Evolutionary conservation across 139 green algal species (phyloP).

Genomic region (Tetraselmis striata): DNA sequence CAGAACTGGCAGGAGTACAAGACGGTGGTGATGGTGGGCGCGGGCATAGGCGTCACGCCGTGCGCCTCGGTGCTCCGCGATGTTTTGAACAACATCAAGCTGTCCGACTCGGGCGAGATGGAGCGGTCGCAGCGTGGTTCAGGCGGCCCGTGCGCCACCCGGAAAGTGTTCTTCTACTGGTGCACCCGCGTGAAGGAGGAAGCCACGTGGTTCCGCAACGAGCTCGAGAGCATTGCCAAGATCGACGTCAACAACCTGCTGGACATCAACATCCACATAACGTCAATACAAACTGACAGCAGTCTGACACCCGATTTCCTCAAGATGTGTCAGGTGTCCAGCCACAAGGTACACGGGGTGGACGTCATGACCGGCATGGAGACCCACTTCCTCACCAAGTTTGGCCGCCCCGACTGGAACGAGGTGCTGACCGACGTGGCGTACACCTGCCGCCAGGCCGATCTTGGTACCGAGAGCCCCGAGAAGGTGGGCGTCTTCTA

Average conservation of each 20-base stretch:
- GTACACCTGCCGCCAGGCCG: neutral
- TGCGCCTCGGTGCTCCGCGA: constrained; percentile 24
- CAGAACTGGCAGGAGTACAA: constrained; percentile 20
- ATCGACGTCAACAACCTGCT: constrained; percentile 10
- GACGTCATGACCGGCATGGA: neutral
- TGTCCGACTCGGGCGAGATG: neutral
- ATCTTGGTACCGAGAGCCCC: neutral
- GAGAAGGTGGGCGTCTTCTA: constrained; percentile 20
- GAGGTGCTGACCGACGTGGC: neutral
- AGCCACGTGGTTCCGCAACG: constrained; percentile 12
- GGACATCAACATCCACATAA: constrained; percentile 26
- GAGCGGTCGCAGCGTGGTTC: neutral
- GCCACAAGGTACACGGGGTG: neutral
- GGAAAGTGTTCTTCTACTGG: constrained; percentile 20
- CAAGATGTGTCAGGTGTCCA: neutral
- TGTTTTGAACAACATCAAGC: constrained; percentile 12
- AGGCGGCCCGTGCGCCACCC: neutral
- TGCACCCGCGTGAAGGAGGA: constrained; percentile 6
- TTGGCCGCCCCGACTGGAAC: neutral
- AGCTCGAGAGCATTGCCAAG: constrained; percentile 7
- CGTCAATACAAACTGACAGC: neutral
- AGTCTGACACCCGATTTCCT: neutral
- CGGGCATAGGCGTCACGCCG: constrained; percentile 27
- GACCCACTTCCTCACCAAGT: neutral
- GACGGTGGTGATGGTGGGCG: constrained; percentile 20